These are phyloP conservation scores for Mortierella antarctica DNA, from an alignment of 192 early-diverging fungal species.

Conservation along the genomic window DNA sequence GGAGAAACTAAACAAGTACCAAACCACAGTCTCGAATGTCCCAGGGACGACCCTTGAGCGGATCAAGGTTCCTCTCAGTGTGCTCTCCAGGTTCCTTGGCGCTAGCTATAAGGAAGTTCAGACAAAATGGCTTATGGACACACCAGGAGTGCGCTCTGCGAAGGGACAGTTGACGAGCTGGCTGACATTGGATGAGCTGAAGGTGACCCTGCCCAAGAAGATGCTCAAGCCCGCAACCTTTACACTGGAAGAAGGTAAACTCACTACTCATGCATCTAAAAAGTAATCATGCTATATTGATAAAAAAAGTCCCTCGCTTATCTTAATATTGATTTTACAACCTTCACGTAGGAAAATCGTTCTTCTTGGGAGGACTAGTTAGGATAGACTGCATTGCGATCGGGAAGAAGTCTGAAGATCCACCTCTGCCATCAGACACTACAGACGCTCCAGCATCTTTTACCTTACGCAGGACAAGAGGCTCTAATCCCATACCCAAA, in stretches of 20 bases:
- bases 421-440: not conserved
- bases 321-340: not conserved
- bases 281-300: not conserved
- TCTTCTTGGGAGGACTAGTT: constrained; percentile 50
- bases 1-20: constrained; percentile 25
- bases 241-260: constrained; percentile 47
- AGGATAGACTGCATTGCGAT: constrained; percentile 49
- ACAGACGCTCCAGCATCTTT: not conserved
- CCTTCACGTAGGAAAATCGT: constrained; percentile 29
- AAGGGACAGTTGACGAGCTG: constrained; percentile 25
- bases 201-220: constrained; percentile 40
- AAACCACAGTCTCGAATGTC: constrained; percentile 49
- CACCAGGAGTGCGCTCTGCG: constrained; percentile 30
- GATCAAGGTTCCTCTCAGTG: constrained; percentile 42
- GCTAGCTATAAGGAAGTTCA: constrained; percentile 24
- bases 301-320: not conserved
- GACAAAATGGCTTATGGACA: constrained; percentile 43
- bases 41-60: constrained; percentile 37
- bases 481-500: constrained; percentile 41
- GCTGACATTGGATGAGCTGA: constrained; percentile 44
- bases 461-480: not conserved
- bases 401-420: constrained; percentile 9
- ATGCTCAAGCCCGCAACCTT: constrained; percentile 44
- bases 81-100: constrained; percentile 22
- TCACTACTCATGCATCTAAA: not conserved